A percentile compares a stretch with the other conserved stretches of the same genome.
phyloP scores from a whole-genome alignment of 176 grass and related monocot species.

The Eleusine coracana region DNA sequence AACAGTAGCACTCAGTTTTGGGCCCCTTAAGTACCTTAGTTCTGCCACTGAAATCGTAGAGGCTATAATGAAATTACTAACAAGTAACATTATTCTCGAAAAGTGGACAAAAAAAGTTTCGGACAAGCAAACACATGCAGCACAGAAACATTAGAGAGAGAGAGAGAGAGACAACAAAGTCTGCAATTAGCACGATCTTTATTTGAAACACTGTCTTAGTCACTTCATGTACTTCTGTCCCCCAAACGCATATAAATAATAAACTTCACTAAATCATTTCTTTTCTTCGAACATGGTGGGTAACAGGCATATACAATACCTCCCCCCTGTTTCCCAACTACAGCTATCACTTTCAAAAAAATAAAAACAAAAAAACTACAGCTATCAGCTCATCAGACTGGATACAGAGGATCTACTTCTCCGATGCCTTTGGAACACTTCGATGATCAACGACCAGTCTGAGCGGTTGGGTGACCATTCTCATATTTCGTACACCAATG shows the following conservation, averaged over 20 bases:
- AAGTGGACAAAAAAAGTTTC: too few relatives aligned
- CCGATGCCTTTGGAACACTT: neutral
- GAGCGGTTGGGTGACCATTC: neutral
- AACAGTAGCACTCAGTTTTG: too few relatives aligned
- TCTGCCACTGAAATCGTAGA: neutral
- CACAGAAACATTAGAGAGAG: too few relatives aligned
- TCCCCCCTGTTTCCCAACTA: neutral
- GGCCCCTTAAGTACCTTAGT: too few relatives aligned
- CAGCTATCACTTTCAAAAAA: too few relatives aligned
- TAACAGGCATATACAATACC: neutral
- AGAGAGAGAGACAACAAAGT: neutral
- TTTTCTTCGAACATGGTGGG: neutral
- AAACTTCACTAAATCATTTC: neutral
- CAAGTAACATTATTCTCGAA: too few relatives aligned
- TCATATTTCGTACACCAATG: conserved; percentile 12
- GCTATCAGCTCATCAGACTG: neutral
- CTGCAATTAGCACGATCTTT: neutral
- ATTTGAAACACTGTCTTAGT: neutral
- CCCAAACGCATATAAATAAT: neutral
- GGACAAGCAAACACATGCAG: neutral
- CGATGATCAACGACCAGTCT: neutral
- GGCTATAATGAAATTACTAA: neutral
- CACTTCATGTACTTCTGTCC: neutral
- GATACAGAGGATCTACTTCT: neutral
- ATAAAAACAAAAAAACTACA: neutral